Conservation (phyloP, 1,139 yeast species). For the Ogataea hybrid region DNA sequence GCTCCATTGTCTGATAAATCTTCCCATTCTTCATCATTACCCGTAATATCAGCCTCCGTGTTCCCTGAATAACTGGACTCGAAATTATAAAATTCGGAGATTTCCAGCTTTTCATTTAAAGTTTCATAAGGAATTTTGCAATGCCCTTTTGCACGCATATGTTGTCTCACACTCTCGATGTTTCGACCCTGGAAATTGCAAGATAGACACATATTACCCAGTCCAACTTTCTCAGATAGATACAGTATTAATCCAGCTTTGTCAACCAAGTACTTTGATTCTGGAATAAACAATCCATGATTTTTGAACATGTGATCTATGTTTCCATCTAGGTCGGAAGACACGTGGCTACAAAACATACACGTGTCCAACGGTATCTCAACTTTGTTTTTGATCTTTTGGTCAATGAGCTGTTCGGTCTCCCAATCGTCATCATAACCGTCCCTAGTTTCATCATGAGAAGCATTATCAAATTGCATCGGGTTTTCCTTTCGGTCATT, state of each 20-base stretch:
- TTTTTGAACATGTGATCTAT: slow-evolving; percentile 70
- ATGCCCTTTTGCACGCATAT: slow-evolving; percentile 82
- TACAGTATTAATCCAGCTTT: slow-evolving; percentile 69
- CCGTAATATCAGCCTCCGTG: slow-evolving; percentile 33
- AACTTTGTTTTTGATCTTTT: slow-evolving; percentile 59
- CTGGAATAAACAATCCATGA: slow-evolving; percentile 90
- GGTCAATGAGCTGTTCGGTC: slow-evolving; percentile 38
- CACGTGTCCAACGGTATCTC: slow-evolving; percentile 75
- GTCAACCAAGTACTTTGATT: slow-evolving; percentile 65
- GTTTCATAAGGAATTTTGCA: slow-evolving; percentile 86
- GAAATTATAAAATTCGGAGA: slow-evolving; percentile 86
- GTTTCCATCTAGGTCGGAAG: slow-evolving; percentile 53
- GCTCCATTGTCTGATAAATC: slow-evolving; percentile 46
- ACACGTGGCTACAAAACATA: slow-evolving; percentile 65
- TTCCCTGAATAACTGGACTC: slow-evolving; percentile 52
- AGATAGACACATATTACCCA: slow-evolving; percentile 80
- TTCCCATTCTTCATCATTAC: slow-evolving; percentile 34
- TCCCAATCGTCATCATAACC: no score
- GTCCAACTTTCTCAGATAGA: slow-evolving; percentile 78
- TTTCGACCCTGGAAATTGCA: slow-evolving; percentile 84
- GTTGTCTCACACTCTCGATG: slow-evolving; percentile 86
- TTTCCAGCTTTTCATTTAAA: slow-evolving; percentile 74
- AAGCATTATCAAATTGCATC: no score
- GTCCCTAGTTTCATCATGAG: no score
- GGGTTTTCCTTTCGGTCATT: no score